A percentile compares a stretch with the other conserved stretches of the same genome.
phyloP scores from a whole-genome alignment of 768 basidiomycete species.

The Filobasidium wieringae region DNA sequence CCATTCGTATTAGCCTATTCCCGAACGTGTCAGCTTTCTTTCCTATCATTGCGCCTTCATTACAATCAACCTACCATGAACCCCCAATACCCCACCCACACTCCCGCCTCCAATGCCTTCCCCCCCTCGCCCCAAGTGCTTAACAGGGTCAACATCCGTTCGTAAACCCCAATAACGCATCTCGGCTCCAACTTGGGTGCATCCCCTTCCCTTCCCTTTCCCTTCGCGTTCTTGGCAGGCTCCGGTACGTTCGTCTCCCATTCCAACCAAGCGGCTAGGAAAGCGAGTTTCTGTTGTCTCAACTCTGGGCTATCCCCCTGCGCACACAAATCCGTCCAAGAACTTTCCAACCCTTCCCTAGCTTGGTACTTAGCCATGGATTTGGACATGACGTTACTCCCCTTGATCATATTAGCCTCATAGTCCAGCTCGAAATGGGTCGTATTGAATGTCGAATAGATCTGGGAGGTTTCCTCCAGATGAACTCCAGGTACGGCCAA shows the following conservation, averaged over 20 bases:
- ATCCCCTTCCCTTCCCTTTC: neutral
- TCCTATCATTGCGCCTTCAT: neutral
- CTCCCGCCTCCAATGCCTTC: constrained; percentile 24
- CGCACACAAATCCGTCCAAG: constrained; percentile 24
- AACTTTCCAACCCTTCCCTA: constrained; percentile 52
- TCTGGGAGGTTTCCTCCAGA: constrained; percentile 61
- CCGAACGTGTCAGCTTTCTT: constrained; percentile 1
- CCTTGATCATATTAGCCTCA: constrained; percentile 60
- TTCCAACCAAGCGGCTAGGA: constrained; percentile 10
- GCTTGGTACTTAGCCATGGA: constrained; percentile 53
- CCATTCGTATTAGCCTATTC: constrained; percentile 7
- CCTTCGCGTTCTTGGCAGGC: neutral
- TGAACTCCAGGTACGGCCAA: constrained; percentile 18
- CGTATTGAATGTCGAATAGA: constrained; percentile 82
- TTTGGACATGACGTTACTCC: constrained; percentile 58
- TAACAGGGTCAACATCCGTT: constrained; percentile 1
- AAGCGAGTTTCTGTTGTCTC: constrained; percentile 6
- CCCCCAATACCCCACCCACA: constrained; percentile 25
- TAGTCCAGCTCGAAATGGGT: constrained; percentile 63
- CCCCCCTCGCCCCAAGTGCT: constrained; percentile 17
- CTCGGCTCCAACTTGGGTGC: constrained; percentile 4
- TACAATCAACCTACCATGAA: constrained; percentile 21
- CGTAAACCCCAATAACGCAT: constrained; percentile 4
- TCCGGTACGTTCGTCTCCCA: constrained; percentile 1
- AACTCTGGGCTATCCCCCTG: constrained; percentile 5